Evolutionary conservation across 441 rosid species (phyloP), one percentile per base, ranked within the genome.

Genomic region (Theobroma grandiflorum): DNA sequence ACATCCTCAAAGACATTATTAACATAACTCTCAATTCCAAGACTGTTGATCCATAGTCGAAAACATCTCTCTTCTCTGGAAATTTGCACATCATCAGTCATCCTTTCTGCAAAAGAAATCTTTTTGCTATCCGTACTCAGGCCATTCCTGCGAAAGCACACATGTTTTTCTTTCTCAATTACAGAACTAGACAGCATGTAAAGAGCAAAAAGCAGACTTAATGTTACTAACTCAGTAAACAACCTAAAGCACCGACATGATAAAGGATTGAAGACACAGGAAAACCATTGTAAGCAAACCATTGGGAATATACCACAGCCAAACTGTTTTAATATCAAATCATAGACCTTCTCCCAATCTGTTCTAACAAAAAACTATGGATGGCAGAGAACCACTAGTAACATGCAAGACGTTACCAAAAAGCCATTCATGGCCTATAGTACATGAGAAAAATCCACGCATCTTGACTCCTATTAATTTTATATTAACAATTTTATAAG

Each of bases 31-130:
- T 37, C 85, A 81, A 92, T 88, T 74, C 93, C 96, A 4, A 92
- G 88, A 82, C 96, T 87, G 80, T 92, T 92, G 77, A 92, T 92
- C 94, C 96, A 92, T 35, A 92, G 79, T 59, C 96, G 83, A 80
- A 87, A 92, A 81, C 94, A 90, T 89, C 96, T 86, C 84, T 91
- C 94, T 73, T 92, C 93, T 88, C 94, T 89, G 59, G 88, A 89
- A 53, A 86, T 91, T 74, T 84, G 94, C 72, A 83, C 74, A 88
- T 92, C 96, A 62, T 92, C 96, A 49, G 93, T 84, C 88, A 92
- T 92, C 96, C 91, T 92, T 83, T 91, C 96, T 15, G 96, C 96
- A 75, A 84, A 92, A 47, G 94, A 88, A 70, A 88, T 78, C 47
- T 81, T 87, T 79, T 61, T 86, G 52, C 86, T 88, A 69, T 89